Conservation (phyloP, 2,329 filamentous ascomycete species). For the Penicillium polonicum region DNA sequence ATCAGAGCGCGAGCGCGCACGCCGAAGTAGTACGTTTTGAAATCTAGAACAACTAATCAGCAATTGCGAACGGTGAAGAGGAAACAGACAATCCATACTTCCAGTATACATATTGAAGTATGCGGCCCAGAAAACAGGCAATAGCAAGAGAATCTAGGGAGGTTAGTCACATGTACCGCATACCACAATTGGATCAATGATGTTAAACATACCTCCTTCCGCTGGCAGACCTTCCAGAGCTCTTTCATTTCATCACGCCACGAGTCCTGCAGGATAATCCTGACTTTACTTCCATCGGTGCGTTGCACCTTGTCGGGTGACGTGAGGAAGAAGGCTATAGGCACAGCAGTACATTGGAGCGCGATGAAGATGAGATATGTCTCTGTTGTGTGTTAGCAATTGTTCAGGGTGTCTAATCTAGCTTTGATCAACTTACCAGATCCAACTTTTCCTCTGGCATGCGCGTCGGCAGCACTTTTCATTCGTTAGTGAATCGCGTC, state of each 20-base stretch:
- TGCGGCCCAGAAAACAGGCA: constrained; percentile 47
- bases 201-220: constrained; percentile 19
- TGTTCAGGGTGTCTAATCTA: neutral
- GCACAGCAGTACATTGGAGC: constrained; percentile 38
- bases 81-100: constrained; percentile 15
- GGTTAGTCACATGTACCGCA: constrained; percentile 13
- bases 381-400: constrained; percentile 14
- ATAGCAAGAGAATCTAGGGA: constrained; percentile 39
- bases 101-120: constrained; percentile 49
- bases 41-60: constrained; percentile 36
- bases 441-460: constrained; percentile 27
- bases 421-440: constrained; percentile 15
- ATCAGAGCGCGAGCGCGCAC: constrained; percentile 50
- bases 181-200: neutral
- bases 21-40: constrained; percentile 51
- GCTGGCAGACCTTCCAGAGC: constrained; percentile 31
- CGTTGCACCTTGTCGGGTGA: constrained; percentile 46
- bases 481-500: neutral
- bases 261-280: constrained; percentile 38
- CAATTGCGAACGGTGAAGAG: neutral
- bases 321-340: constrained; percentile 42
- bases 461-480: constrained; percentile 13
- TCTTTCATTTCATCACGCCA: constrained; percentile 43
- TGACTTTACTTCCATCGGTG: constrained; percentile 42
- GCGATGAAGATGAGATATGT: constrained; percentile 48